phyloP scores from a whole-genome alignment of 2,329 filamentous ascomycete genomes.

The Colletotrichum echinochloae region DNA sequence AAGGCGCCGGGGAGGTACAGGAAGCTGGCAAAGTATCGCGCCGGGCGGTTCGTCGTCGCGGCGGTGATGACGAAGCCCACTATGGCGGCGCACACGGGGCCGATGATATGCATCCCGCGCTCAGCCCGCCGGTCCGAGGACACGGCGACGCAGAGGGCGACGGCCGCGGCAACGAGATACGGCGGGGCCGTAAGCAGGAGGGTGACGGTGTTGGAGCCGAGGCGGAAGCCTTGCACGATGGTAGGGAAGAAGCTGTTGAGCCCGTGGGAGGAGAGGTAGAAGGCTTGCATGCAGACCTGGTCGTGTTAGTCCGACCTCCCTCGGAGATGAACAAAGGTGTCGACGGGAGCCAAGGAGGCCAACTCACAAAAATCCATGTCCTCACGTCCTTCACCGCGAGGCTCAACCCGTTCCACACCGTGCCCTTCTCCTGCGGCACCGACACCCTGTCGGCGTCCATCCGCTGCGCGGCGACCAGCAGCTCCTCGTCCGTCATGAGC shows the following conservation, averaged over 20 bases:
- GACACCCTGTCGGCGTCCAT: conserved; percentile 43
- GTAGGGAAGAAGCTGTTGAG: conserved; percentile 46
- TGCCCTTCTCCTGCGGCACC: conserved; percentile 36
- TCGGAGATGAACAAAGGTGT: too few species aligned
- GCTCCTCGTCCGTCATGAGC: conserved; percentile 33
- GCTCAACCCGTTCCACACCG: conserved; percentile 42
- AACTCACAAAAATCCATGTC: conserved; percentile 45
- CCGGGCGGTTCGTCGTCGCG: conserved; percentile 63
- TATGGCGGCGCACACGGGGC: conserved; percentile 56
- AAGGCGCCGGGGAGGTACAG: conserved; percentile 47
- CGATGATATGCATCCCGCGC: conserved; percentile 43
- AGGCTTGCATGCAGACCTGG: conserved; percentile 41
- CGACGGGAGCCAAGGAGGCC: background rate
- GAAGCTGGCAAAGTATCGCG: conserved; percentile 58
- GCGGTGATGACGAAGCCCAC: conserved; percentile 70
- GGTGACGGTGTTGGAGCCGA: conserved; percentile 46
- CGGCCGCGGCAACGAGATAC: conserved; percentile 43
- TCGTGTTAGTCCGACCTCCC: background rate
- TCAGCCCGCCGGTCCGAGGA: conserved; percentile 43
- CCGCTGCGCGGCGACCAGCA: conserved; percentile 41
- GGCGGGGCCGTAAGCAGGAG: conserved; percentile 48
- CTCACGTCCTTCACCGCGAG: conserved; percentile 44
- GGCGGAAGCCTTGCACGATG: conserved; percentile 50
- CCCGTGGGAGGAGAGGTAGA: conserved; percentile 43
- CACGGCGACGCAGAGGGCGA: conserved; percentile 39